Evolutionary conservation across 2,329 filamentous ascomycete genomes (phyloP).

Genomic region (Alternaria solani): DNA sequence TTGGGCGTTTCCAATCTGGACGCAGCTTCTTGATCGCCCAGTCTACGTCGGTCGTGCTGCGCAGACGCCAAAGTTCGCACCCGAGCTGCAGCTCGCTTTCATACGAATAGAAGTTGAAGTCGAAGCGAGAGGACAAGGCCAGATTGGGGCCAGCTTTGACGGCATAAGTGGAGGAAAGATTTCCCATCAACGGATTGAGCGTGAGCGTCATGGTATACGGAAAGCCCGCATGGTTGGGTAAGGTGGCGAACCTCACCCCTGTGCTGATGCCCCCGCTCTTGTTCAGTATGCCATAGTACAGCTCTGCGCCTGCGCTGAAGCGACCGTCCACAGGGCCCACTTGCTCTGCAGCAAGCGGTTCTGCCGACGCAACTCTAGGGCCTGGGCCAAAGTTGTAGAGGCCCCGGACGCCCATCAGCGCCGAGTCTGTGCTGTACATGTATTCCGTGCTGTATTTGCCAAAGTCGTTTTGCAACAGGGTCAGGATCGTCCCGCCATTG

Average conservation of each 20-base stretch:
- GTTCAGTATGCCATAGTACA: constrained; percentile 95
- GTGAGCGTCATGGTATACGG: constrained; percentile 94
- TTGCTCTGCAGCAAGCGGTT: constrained; percentile 33
- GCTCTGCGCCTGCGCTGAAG: constrained; percentile 88
- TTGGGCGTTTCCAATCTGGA: constrained; percentile 51
- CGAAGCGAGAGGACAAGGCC: constrained; percentile 87
- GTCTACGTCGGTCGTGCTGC: constrained; percentile 51
- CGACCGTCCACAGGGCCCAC: constrained; percentile 73
- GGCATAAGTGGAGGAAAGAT: constrained; percentile 88
- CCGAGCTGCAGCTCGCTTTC: constrained; percentile 93
- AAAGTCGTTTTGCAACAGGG: constrained; percentile 79
- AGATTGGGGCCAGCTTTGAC: constrained; percentile 85
- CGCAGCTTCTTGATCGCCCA: constrained; percentile 56
- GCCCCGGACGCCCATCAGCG: constrained; percentile 83
- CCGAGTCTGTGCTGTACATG: constrained; percentile 90
- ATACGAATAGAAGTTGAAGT: constrained; percentile 98
- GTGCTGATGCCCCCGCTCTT: constrained; percentile 92
- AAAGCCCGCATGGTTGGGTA: constrained; percentile 81
- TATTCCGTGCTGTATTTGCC: constrained; percentile 90
- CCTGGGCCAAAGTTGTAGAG: constrained; percentile 94
- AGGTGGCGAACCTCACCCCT: constrained; percentile 86
- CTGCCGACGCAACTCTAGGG: constrained; percentile 52
- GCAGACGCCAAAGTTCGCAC: constrained; percentile 87
- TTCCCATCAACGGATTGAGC: constrained; percentile 92
- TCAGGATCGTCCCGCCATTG: constrained; percentile 79